phyloP scores from a whole-genome alignment of 768 basidiomycete species.

The Neoboletus subvelutipes region DNA sequence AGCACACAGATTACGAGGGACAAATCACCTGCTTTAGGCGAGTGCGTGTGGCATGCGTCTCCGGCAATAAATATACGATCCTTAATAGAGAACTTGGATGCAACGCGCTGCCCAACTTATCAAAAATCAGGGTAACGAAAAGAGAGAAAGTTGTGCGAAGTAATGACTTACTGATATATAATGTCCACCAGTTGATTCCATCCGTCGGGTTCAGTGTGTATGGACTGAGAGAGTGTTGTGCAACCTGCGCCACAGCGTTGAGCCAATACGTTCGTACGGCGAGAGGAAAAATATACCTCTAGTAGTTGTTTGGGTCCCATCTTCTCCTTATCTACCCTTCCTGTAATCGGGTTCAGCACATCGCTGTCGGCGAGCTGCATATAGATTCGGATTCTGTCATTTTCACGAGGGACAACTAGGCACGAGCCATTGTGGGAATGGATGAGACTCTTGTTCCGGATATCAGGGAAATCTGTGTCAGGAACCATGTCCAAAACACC shows the following conservation, averaged over 20 bases:
- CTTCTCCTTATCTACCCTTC: constrained; percentile 40
- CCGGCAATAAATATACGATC: constrained; percentile 58
- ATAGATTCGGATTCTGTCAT: constrained; percentile 49
- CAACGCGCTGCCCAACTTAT: constrained; percentile 55
- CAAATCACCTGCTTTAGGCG: constrained; percentile 40
- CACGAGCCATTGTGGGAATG: constrained; percentile 51
- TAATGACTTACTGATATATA: constrained; percentile 43
- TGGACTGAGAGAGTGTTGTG: constrained; percentile 40
- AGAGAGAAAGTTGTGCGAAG: background rate
- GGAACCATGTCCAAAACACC: constrained; percentile 48
- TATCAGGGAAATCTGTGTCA: constrained; percentile 54
- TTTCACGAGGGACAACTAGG: constrained; percentile 53
- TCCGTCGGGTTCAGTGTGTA: constrained; percentile 34
- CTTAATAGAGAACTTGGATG: constrained; percentile 45
- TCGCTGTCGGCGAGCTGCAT: constrained; percentile 47
- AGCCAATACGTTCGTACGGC: background rate
- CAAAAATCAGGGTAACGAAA: background rate
- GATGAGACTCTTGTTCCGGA: constrained; percentile 46
- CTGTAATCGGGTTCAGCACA: constrained; percentile 37
- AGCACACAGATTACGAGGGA: background rate
- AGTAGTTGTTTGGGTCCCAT: constrained; percentile 42
- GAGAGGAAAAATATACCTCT: constrained; percentile 23
- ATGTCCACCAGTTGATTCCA: constrained; percentile 48
- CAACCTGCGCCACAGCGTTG: constrained; percentile 29
- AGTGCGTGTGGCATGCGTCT: constrained; percentile 51